phyloP scores from a whole-genome alignment of 2,329 filamentous ascomycete species.

The Aspergillus felis region DNA sequence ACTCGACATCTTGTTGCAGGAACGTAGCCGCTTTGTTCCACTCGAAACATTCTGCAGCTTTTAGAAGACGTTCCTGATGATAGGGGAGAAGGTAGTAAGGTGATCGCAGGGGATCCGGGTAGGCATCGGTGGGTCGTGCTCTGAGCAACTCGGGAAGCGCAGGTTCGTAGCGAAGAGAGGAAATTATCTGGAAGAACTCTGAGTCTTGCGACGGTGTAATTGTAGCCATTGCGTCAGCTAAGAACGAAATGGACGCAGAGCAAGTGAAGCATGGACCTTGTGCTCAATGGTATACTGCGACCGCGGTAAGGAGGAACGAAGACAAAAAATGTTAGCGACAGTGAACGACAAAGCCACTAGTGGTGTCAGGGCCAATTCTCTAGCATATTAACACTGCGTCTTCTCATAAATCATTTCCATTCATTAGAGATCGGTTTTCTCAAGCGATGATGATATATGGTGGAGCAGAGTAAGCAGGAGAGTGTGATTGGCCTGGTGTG shows the following conservation, averaged over 20 bases:
- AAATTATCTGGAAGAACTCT: constrained; percentile 58
- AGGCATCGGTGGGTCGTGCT: constrained; percentile 25
- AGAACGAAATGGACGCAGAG: not conserved
- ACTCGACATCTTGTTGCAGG: constrained; percentile 27
- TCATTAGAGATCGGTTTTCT: not conserved
- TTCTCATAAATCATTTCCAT: not conserved
- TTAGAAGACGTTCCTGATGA: constrained; percentile 74
- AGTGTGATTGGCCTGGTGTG: constrained; percentile 29
- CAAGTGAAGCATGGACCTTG: no score
- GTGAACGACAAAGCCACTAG: not conserved
- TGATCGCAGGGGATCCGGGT: constrained; percentile 44
- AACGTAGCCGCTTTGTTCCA: constrained; percentile 37
- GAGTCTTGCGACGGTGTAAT: not conserved
- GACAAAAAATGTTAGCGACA: not conserved
- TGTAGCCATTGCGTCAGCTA: constrained; percentile 8
- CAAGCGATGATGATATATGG: not conserved
- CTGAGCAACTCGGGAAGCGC: constrained; percentile 42
- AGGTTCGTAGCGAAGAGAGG: constrained; percentile 68
- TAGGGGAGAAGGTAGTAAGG: constrained; percentile 75
- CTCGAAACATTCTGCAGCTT: constrained; percentile 49
- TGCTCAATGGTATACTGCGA: not conserved
- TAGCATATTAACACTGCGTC: not conserved
- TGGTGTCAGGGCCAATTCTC: not conserved
- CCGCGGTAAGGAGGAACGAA: not conserved
- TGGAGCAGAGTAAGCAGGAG: not conserved